A percentile compares a stretch with the other conserved stretches of the same genome.
Evolutionary conservation across 345 rosid species (phyloP).

Genomic region (Salix dunnii): DNA sequence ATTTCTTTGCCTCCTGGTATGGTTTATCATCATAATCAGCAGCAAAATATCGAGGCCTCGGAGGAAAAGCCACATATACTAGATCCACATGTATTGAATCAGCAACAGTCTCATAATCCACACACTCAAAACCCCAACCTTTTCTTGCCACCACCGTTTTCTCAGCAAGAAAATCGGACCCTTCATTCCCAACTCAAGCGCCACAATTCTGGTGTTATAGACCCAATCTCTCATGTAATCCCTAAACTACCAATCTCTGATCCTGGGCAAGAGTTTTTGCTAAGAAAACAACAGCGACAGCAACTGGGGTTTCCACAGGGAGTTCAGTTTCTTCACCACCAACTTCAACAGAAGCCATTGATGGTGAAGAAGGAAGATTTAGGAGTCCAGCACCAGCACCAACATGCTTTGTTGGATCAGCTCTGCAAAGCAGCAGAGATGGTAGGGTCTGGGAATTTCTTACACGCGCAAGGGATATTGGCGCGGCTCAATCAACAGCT

Average conservation of each 20-base stretch:
- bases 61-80: constrained; percentile 39
- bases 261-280: constrained; percentile 31
- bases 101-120: constrained; percentile 30
- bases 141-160: constrained; percentile 30
- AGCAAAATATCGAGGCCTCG: constrained; percentile 26
- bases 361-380: constrained; percentile 29
- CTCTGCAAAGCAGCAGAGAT: constrained; percentile 53
- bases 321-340: constrained; percentile 36
- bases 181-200: constrained; percentile 44
- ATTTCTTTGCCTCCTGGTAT: constrained; percentile 24
- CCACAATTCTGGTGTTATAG: constrained; percentile 35
- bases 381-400: constrained; percentile 23
- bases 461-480: constrained; percentile 99
- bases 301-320: constrained; percentile 34
- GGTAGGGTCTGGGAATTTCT: constrained; percentile 52
- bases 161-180: constrained; percentile 27
- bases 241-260: constrained; percentile 34
- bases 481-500: constrained; percentile 99
- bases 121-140: constrained; percentile 33
- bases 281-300: constrained; percentile 28
- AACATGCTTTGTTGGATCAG: constrained; percentile 41
- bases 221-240: constrained; percentile 21
- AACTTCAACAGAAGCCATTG: constrained; percentile 29
- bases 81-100: constrained; percentile 30
- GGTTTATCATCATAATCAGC: constrained; percentile 28